A percentile compares a stretch with the other conserved stretches of the same genome.
Conservation (phyloP, 805 yeast genomes). For the Wickerhamiella shivajii region DNA sequence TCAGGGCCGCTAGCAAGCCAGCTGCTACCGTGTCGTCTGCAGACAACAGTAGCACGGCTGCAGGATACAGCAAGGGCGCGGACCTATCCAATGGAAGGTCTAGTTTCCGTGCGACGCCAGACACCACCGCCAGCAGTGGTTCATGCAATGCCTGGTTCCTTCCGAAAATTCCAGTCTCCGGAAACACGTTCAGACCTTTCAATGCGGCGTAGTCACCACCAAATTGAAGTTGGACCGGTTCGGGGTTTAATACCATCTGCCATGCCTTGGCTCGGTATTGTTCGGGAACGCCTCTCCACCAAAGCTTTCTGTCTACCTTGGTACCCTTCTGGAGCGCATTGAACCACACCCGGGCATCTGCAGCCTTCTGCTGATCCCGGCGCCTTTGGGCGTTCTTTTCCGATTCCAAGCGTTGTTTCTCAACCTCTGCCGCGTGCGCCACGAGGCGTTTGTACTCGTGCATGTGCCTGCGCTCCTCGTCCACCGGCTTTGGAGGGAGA, state of each 20-base stretch:
- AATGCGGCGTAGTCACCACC: conserved; percentile 2
- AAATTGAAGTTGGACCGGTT: background rate
- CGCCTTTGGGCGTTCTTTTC: conserved; percentile 16
- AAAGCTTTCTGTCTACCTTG: conserved; percentile 30
- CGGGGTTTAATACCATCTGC: conserved; percentile 21
- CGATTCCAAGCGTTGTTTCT: conserved; percentile 25
- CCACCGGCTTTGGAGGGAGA: conserved; percentile 48
- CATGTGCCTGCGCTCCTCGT: conserved; percentile 41
- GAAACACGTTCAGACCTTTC: conserved; percentile 24
- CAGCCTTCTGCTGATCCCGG: conserved; percentile 14
- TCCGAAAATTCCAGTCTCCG: conserved; percentile 29
- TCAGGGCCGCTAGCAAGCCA: conserved; percentile 28
- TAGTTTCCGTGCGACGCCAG: conserved; percentile 17
- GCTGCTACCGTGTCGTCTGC: conserved; percentile 29
- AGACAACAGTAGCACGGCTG: conserved; percentile 30
- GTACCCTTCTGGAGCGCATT: conserved; percentile 22
- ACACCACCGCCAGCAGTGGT: conserved; percentile 25
- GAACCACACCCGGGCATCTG: conserved; percentile 28
- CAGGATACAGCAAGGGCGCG: conserved; percentile 19
- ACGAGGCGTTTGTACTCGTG: conserved; percentile 35
- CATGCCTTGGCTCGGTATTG: conserved; percentile 35
- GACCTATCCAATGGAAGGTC: conserved; percentile 28
- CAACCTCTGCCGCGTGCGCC: conserved; percentile 24
- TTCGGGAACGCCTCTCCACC: conserved; percentile 49
- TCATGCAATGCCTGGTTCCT: conserved; percentile 23